Percentiles rank a stretch among this genome's conserved stretches.
phyloP scores from a whole-genome alignment of 208 protist species.

The Endotrypanum monterogeii region DNA sequence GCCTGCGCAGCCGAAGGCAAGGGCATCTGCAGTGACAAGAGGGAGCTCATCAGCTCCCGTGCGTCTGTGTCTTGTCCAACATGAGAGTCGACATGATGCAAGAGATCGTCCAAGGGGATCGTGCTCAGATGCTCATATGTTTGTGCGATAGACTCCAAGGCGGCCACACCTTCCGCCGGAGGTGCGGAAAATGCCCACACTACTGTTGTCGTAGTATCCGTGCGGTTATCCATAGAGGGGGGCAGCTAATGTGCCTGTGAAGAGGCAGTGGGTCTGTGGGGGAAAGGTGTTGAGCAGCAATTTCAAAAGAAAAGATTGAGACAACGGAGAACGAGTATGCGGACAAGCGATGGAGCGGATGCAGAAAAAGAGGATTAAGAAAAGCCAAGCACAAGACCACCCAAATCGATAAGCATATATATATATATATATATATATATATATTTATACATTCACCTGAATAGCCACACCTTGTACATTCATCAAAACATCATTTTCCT shows the following conservation, averaged over 20 bases:
- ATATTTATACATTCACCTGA: no score
- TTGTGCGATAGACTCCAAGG: constrained; percentile 1
- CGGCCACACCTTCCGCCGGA: constrained; percentile 11
- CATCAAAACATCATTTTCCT: neutral
- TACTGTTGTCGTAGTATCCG: neutral
- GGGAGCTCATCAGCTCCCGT: constrained; percentile 24
- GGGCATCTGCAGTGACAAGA: constrained; percentile 14
- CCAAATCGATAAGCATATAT: no score
- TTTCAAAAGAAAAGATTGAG: neutral
- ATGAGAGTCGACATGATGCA: neutral
- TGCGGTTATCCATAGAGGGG: constrained; percentile 11
- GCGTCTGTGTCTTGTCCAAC: neutral
- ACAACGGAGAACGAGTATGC: neutral
- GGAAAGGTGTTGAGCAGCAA: neutral
- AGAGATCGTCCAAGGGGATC: neutral
- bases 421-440: no score
- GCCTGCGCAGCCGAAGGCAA: constrained; percentile 17
- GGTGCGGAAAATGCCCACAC: constrained; percentile 15
- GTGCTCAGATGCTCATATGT: neutral
- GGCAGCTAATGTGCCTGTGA: neutral
- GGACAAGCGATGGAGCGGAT: neutral
- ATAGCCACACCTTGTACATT: neutral
- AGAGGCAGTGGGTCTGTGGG: neutral
- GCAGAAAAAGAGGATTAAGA: no score
- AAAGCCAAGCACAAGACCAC: no score